Conservation (phyloP, 2,329 filamentous ascomycete genomes). For the Alternaria sp. region DNA sequence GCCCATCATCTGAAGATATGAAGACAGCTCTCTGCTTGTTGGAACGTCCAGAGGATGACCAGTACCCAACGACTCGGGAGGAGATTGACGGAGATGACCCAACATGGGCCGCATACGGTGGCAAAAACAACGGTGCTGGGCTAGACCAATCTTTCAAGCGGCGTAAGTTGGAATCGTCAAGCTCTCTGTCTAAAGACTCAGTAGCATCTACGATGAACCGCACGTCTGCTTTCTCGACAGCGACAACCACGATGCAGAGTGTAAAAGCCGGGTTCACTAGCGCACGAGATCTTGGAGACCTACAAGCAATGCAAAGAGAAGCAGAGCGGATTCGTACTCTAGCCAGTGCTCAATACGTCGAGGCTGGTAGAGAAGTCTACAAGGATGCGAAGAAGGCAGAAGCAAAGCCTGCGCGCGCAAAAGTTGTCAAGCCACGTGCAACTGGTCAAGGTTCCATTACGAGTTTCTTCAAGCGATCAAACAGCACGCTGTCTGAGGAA, state of each 20-base stretch:
- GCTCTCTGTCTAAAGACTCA: conserved; percentile 9
- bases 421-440: conserved; percentile 45
- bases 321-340: conserved; percentile 38
- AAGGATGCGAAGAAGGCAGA: conserved; percentile 39
- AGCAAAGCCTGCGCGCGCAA: conserved; percentile 22
- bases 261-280: conserved; percentile 46
- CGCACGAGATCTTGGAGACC: conserved; percentile 39
- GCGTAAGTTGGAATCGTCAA: conserved; percentile 31
- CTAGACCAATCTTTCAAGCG: conserved; percentile 28
- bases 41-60: conserved; percentile 45
- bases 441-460: conserved; percentile 61
- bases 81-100: conserved; percentile 41
- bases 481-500: conserved; percentile 19
- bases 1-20: conserved; percentile 58
- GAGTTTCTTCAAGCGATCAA: conserved; percentile 57
- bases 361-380: conserved; percentile 18
- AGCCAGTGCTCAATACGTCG: conserved; percentile 31
- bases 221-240: conserved; percentile 34
- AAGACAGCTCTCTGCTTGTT: conserved; percentile 29
- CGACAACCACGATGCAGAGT: conserved; percentile 30
- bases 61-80: conserved; percentile 43
- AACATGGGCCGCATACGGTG: conserved; percentile 24
- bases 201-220: conserved; percentile 42
- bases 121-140: conserved; percentile 13
- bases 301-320: conserved; percentile 50